Conservation (phyloP, 306 rosid genomes). For the Dryas drummondii region DNA sequence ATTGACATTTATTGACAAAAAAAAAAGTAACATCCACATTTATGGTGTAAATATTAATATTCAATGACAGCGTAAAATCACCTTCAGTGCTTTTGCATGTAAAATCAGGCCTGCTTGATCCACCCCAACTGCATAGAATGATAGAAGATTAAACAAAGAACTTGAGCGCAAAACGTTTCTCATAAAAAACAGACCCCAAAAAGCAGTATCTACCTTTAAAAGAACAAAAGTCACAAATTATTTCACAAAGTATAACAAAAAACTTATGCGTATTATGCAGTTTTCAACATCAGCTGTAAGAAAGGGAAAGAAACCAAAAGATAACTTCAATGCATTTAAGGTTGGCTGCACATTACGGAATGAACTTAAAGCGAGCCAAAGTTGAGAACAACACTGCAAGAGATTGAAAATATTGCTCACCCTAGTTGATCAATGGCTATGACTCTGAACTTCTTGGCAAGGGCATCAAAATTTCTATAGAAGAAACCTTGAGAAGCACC, state of each 20-base stretch:
- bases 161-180: not conserved
- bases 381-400: not conserved
- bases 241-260: not conserved
- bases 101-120: slow-evolving; percentile 99
- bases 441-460: slow-evolving; percentile 77
- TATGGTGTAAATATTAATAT: not conserved
- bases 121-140: slow-evolving; percentile 98
- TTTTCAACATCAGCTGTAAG: not conserved
- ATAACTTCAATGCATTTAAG: not conserved
- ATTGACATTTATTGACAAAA: too few species aligned
- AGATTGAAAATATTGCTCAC: slow-evolving; percentile 44
- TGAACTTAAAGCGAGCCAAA: not conserved
- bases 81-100: slow-evolving; percentile 97
- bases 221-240: not conserved
- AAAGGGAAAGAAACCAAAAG: not conserved
- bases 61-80: slow-evolving; percentile 20
- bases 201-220: not conserved
- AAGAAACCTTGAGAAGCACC: slow-evolving; percentile 92
- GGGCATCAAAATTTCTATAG: slow-evolving; percentile 92
- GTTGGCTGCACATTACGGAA: not conserved
- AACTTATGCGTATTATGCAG: not conserved
- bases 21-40: too few species aligned
- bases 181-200: not conserved
- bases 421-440: slow-evolving; percentile 96
- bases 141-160: slow-evolving; percentile 18